Base-by-base conservation (phyloP, 352 stramenopile genomes). In the Globisporangium sylvaticum region DNA sequence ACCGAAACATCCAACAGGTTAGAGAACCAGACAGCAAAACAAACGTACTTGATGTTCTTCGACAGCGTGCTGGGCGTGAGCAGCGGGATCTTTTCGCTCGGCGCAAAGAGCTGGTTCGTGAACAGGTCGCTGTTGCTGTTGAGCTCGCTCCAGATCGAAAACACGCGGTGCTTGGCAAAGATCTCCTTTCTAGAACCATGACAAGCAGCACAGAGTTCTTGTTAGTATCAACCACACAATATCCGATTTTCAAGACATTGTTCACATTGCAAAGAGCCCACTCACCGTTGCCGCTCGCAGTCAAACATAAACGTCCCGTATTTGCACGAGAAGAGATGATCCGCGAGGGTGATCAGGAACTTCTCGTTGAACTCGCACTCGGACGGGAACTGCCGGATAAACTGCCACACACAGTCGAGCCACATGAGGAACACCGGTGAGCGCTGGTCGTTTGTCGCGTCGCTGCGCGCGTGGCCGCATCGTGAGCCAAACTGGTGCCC, bases 401-500 rank as follows among this genome's bases (percentile, higher is more conserved):
- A 84, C 78, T 99, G 97, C 84, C 94, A 99, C 4, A 99, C 92
- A 69, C 94, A 99, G 83, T 99, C 98, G 34, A 99, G 70, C 82
- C 98, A 99, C 63, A 99, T 92, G 29, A 99, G 66, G 77, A 99
- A 99, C 59, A 99, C 96, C 4, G 98, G 98, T 56, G 97, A 98
- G 34, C 96, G 88, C 75, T 99, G 91, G 50, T 98, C 93, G 65
- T 99, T 89, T 15, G 56, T 74, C 5, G 75, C 89, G 58, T 98
- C 93, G 55, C 76, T 89, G 27, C 83, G 87, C 27, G 94, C 96
- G 68, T 99, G 96, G 37, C 95, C 97, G 67, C 87, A 96, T 15
- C 98, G 84, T 15, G 91, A 76, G 18, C 97, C 91, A 67, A 99
- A 99, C 32, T 98, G 95, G 83, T 99, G 97, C 3, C 98, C 98